Conservation (phyloP, 345 rosid species). For the Corchorus olitorius region DNA sequence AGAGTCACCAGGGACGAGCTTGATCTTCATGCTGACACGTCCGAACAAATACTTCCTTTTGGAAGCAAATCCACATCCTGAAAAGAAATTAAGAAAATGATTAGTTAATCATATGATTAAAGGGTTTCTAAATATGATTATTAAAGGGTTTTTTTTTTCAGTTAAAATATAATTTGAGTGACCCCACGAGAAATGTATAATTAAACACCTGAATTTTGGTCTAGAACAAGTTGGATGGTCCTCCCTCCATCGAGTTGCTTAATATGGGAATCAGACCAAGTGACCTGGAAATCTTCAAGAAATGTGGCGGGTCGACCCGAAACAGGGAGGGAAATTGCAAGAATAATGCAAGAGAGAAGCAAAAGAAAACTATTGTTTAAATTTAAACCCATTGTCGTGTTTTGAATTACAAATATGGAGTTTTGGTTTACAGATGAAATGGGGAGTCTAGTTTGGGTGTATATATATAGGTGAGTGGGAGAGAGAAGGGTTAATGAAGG, state of each 20-base stretch:
- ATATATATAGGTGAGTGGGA: conserved; percentile 24
- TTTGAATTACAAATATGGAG: not conserved
- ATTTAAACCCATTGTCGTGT: conserved; percentile 24
- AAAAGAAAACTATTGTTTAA: conserved; percentile 9
- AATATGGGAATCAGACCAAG: conserved; percentile 80
- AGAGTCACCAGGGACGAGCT: conserved; percentile 94
- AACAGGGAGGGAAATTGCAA: conserved; percentile 34
- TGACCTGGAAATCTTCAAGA: conserved; percentile 56
- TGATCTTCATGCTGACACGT: conserved; percentile 88
- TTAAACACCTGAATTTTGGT: conserved; percentile 69
- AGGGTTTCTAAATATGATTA: not conserved
- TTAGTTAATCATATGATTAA: not conserved
- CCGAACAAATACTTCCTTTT: conserved; percentile 74
- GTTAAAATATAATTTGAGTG: not conserved
- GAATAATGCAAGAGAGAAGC: conserved; percentile 26
- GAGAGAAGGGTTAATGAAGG: conserved; percentile 20
- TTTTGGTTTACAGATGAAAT: conserved; percentile 26
- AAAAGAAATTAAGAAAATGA: not conserved
- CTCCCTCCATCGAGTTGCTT: conserved; percentile 68
- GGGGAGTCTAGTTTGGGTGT: conserved; percentile 20
- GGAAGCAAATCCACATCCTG: conserved; percentile 95
- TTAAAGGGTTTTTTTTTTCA: not conserved
- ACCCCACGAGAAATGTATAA: conserved; percentile 21
- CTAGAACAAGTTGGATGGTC: conserved; percentile 78
- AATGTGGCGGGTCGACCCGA: conserved; percentile 66